These are phyloP conservation scores for Venturia asperata DNA, from an alignment of 2,329 filamentous ascomycete genomes.

Conservation along the genomic window DNA sequence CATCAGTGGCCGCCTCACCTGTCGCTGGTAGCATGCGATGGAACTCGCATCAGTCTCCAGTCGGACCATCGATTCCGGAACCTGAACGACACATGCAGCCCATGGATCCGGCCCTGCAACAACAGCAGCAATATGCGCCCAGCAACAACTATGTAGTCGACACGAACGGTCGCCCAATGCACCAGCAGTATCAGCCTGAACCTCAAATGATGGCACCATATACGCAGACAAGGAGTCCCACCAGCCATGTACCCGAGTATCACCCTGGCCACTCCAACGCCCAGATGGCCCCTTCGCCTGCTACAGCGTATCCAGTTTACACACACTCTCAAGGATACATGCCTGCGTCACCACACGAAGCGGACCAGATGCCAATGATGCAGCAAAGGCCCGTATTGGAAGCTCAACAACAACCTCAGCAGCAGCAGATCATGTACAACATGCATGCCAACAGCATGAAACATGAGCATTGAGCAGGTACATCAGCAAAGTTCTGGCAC, in stretches of 20 bases:
- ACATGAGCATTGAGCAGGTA: slow-evolving; percentile 25
- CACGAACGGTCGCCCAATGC: slow-evolving; percentile 33
- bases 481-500: not conserved
- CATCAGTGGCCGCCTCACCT: slow-evolving; percentile 18
- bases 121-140: slow-evolving; percentile 18
- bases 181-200: slow-evolving; percentile 31
- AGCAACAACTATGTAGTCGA: slow-evolving; percentile 30
- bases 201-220: slow-evolving; percentile 28
- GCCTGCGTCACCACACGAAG: slow-evolving; percentile 30
- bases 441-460: slow-evolving; percentile 35
- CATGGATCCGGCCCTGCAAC: slow-evolving; percentile 18
- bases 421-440: slow-evolving; percentile 35
- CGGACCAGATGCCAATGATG: slow-evolving; percentile 37
- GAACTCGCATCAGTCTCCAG: slow-evolving; percentile 15
- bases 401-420: slow-evolving; percentile 27
- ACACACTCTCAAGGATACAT: slow-evolving; percentile 29
- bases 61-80: slow-evolving; percentile 15
- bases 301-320: slow-evolving; percentile 27
- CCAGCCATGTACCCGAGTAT: slow-evolving; percentile 14
- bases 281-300: slow-evolving; percentile 25
- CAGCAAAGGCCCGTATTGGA: slow-evolving; percentile 22
- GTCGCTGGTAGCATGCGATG: slow-evolving; percentile 15
- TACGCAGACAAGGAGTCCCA: slow-evolving; percentile 28
- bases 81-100: slow-evolving; percentile 30
- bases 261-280: slow-evolving; percentile 20